Evolutionary conservation across 2,329 filamentous ascomycete species (phyloP), one percentile per base, ranked within the genome.

Genomic region (Fusarium palustre): DNA sequence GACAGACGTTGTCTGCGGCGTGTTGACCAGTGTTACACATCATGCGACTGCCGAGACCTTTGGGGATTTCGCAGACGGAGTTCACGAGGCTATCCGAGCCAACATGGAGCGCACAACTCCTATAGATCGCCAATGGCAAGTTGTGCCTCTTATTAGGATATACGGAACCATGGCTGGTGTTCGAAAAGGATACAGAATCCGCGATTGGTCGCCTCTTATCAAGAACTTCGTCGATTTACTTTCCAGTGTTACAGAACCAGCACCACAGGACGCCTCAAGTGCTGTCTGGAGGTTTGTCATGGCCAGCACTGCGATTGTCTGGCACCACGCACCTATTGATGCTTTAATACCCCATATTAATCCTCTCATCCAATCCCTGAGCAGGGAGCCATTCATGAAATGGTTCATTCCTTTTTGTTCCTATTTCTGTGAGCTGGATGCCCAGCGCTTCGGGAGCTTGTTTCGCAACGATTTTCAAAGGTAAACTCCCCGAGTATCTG

Each of bases 341-440:
- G 86, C 90, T 9, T 81, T 97, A 36, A 89, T 97, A 42, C 88
- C 92, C 1, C 86, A 88, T 38, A 86, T 94, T 59, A 86, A 87
- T 18, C 80, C 87, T 5, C 84, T 97, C 46, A 87, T 88, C 76
- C 88, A 90, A 34, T 81, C 83, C 5, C 81, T 97, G 48, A 89
- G 87, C 5, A 86, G 86, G 53, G 88, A 91, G 45, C 85, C 86
- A 1, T 85, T 94, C 73, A 87, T 90, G 74, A 80, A 80, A 53
- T 91, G 90, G 82, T 98, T 97, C 77, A 86, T 98, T 43, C 86
- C 90, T 0, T 97, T 98, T 78, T 97, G 93, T 79, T 90, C 91
- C 16, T 90, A 92, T 54, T 90, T 96, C 71, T 90, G 92, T 1
- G 87, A 93, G 55, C 83, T 97, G 36, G 90, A 94, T 46, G 77